phyloP scores from a whole-genome alignment of 225 moss, liverwort and hornwort species.

The Pleurozium schreberi region DNA sequence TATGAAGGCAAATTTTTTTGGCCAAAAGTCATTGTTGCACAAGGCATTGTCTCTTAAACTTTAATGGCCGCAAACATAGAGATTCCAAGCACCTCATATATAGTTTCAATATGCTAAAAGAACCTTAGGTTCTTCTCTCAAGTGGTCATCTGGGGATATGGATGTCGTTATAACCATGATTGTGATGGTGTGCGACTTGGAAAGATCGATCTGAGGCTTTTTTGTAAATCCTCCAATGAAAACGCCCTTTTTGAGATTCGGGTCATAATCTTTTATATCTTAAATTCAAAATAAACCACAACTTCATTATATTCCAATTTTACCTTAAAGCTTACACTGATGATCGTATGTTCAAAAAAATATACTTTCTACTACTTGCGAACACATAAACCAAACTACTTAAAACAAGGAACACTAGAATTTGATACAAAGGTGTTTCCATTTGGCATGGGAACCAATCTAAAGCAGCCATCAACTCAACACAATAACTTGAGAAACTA shows the following conservation, averaged over 20 bases:
- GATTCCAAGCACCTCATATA: not conserved
- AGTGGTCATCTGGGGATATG: not conserved
- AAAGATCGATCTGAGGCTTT: accelerated
- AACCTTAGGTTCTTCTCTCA: not conserved
- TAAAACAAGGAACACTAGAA: too few species aligned
- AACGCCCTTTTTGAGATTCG: accelerated
- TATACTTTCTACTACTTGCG: not conserved
- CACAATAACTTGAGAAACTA: not conserved
- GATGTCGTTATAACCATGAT: accelerated
- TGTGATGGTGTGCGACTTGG: accelerated
- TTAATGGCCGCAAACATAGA: not conserved
- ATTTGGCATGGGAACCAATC: not conserved
- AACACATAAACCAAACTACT: not conserved
- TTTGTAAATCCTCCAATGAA: accelerated
- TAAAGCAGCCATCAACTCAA: not conserved
- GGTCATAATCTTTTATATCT: accelerated
- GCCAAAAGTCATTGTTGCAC: not conserved
- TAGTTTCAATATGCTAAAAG: accelerated
- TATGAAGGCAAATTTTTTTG: not conserved
- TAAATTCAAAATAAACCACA: not conserved
- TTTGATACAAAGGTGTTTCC: not conserved
- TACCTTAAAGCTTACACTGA: accelerated
- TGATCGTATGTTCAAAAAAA: accelerated
- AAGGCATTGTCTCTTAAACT: not conserved
- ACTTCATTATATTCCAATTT: not conserved